A percentile compares a stretch with the other conserved stretches of the same genome.
These are phyloP conservation scores for Podila verticillata DNA, from an alignment of 192 early-diverging fungal species.

Conservation along the genomic window DNA sequence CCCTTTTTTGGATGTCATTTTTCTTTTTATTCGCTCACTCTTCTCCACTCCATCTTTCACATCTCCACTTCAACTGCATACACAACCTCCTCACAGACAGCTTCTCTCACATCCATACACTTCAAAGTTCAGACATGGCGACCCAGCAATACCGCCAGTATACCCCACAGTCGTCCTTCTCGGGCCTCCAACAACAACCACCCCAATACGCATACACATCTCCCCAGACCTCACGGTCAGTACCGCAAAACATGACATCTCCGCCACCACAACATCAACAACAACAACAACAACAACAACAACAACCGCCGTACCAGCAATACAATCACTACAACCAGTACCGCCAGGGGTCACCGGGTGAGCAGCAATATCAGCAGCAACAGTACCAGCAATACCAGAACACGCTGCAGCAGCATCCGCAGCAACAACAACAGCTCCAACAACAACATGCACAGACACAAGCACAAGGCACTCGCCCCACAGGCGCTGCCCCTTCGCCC, in stretches of 20 bases:
- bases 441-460: constrained; percentile 16
- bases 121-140: constrained; percentile 6
- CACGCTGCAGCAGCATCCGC: constrained; percentile 14
- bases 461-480: not conserved
- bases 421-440: constrained; percentile 12
- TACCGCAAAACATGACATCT: no score
- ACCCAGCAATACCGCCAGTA: not conserved
- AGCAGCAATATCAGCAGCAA: constrained; percentile 22
- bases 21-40: not conserved
- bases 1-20: not conserved
- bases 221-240: no score
- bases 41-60: not conserved
- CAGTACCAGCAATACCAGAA: constrained; percentile 30
- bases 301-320: constrained; percentile 5
- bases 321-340: constrained; percentile 40
- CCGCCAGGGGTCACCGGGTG: constrained; percentile 14
- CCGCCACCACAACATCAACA: no score
- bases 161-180: not conserved
- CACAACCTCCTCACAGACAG: not conserved
- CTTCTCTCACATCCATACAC: not conserved
- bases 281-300: constrained; percentile 9
- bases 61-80: not conserved
- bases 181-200: constrained; percentile 9
- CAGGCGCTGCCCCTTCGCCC: not conserved
- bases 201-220: not conserved